phyloP scores from a whole-genome alignment of 208 protist species.

The Trypanosoma cruzi region DNA sequence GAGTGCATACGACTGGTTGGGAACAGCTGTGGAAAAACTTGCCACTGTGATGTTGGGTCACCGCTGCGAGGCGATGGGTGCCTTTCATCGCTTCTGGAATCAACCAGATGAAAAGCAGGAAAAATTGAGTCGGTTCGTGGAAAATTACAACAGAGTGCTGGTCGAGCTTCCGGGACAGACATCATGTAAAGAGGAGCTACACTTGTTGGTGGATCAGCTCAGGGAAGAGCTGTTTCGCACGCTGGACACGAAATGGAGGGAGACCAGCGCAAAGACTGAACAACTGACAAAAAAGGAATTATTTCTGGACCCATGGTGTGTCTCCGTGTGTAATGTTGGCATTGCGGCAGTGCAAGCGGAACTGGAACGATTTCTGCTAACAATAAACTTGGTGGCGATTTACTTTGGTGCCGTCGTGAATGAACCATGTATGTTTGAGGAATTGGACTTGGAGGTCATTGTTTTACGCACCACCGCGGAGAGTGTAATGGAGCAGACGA shows the following conservation, averaged over 20 bases:
- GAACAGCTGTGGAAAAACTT: constrained; percentile 33
- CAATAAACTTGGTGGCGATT: constrained; percentile 60
- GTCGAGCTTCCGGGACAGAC: constrained; percentile 38
- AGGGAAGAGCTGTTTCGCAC: constrained; percentile 46
- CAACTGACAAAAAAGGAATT: constrained; percentile 47
- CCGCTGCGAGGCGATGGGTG: constrained; percentile 31
- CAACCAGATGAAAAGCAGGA: constrained; percentile 67
- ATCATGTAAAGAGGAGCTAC: constrained; percentile 79
- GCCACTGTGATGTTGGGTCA: constrained; percentile 52
- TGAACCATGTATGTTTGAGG: constrained; percentile 67
- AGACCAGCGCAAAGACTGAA: constrained; percentile 50
- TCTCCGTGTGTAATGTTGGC: constrained; percentile 58
- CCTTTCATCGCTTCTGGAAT: constrained; percentile 54
- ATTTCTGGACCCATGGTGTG: constrained; percentile 69
- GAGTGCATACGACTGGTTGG: constrained; percentile 43
- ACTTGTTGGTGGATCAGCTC: constrained; percentile 54
- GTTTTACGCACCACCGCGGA: constrained; percentile 24
- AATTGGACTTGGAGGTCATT: constrained; percentile 56
- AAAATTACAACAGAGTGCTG: constrained; percentile 57
- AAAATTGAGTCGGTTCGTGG: constrained; percentile 57
- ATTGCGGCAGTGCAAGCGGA: constrained; percentile 59
- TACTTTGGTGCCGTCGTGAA: constrained; percentile 65
- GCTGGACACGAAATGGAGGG: constrained; percentile 40
- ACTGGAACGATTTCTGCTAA: constrained; percentile 61
- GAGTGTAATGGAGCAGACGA: constrained; percentile 16